Base-by-base conservation (phyloP, 371 early-diverging fungal species). In the Apophysomyces ossiformis region DNA sequence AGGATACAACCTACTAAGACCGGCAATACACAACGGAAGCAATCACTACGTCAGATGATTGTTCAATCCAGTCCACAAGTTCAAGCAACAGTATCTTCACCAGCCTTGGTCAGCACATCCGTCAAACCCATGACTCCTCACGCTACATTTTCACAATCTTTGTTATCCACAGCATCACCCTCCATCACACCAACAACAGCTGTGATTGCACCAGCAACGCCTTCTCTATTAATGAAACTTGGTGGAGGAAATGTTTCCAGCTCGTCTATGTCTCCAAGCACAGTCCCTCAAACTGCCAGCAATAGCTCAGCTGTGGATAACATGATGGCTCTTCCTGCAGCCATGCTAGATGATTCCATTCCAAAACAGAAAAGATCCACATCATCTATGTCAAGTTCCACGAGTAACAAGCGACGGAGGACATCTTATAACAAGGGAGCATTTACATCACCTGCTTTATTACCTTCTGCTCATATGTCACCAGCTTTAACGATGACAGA, bases 151-250 rank as follows among this genome's bases (percentile, higher is more conserved):
- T 68, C 47, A 70, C 46, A 58, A 45, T 45, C 46, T 13, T 45
- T 18, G 8, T 18, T 45, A 45, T 45, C 46, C 32, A 26, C 32
- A 2, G 32, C 32, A 26, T 2, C 32, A 26, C 32, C 32, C 32
- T 26, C 32, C 32, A 2, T 26, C 7, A 45, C 46, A 5, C 16
- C 13, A 45, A 45, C 46, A 13, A 45, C 46, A 45, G n/a, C 46
- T 45, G 46, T 45, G 46, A 45, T 45, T 2, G 82, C 78, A 13
- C 88, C 86, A 12, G 87, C 87, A 11, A 92, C 90, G 0, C 90
- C 90, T 4, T 85, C 86, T 1, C 77, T 87, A 7, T 63, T 90
- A 16, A 89, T 90, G 89, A 85, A 86, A 46, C 50, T 90, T 7
- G 85, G 86, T 18, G 72, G 76, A 2, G 84, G 83, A 7, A 66